Base-by-base conservation (phyloP, 768 basidiomycete species). In the Tricholomella constricta region DNA sequence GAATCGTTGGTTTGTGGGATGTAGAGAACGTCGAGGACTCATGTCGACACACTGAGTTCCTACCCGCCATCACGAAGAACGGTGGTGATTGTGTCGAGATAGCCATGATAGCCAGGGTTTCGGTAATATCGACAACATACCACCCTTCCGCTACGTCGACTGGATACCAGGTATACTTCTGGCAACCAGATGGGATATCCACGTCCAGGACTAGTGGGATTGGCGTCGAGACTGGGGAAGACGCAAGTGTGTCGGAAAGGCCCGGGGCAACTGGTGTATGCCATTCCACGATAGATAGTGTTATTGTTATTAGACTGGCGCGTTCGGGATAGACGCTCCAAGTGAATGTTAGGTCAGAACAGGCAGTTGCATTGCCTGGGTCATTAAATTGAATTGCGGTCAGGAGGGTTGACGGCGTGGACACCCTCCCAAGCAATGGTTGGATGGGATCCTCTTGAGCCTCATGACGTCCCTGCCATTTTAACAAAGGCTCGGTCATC, bases 61-160 rank as follows among this genome's bases (percentile, higher is more conserved):
- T 43, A 23, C 62, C 59, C 29, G 55, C 64, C 22, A 35, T 32
- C 25, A 76, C 68, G 43, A 67, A 68, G 56, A 75, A 72, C 3
- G 64, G 62, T 15, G 57, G 29, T 2, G 72, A 69, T 15, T 62
- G 55, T 10, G 61, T 59, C 19, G 53, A 55, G 22, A 68, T 52
- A 6, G 54, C 60, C 25, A 36, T 22, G 6, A 44, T 53, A 45
- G 45, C 51, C 12, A 54, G 22, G 1, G 62, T 62, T 43, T 68
- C 62, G 54, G 58, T 61, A 2, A 69, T 66, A 37, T 62, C 52
- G 10, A 59, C 63, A 31, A 58, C 59, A 51, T 76, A 74, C 62
- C 63, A 62, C 27, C 74, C 74, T 35, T 59, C 59, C n/a, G 59
- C 55, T 12, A 73, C 66, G 46, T 72, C 66, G 11, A 73, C 71